Evolutionary conservation across 805 yeast genomes (phyloP).

Genomic region (Saccharomycopsis vini): DNA sequence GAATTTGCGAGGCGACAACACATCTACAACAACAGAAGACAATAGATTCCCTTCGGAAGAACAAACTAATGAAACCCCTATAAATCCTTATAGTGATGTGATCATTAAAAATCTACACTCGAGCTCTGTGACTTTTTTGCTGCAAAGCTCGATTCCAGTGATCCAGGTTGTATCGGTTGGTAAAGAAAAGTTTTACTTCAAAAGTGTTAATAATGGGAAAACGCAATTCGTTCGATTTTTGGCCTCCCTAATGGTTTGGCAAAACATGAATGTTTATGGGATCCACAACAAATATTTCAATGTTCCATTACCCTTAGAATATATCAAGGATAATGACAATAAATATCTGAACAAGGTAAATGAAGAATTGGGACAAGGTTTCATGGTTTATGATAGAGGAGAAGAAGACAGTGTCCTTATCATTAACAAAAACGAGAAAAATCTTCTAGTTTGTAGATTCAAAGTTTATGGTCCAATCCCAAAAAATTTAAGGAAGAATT

Average conservation of each 20-base stretch:
- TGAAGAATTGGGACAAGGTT: conserved; percentile 5
- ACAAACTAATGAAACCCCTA: not conserved
- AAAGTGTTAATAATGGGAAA: conserved; percentile 6
- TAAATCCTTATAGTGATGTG: conserved; percentile 15
- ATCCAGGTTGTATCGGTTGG: conserved; percentile 24
- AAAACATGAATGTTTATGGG: conserved; percentile 42
- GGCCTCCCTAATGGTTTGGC: conserved; percentile 47
- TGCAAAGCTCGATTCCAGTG: conserved; percentile 27
- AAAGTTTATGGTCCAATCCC: conserved; percentile 58
- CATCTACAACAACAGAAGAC: not conserved
- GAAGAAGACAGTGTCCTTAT: conserved; percentile 16
- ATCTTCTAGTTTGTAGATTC: conserved; percentile 52
- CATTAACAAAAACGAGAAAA: conserved; percentile 26
- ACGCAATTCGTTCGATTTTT: conserved; percentile 33
- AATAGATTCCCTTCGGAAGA: not conserved
- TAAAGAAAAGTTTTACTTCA: conserved; percentile 12
- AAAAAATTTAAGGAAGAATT: conserved; percentile 16
- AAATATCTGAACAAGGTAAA: not conserved
- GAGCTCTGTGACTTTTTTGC: conserved; percentile 23
- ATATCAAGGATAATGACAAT: not conserved
- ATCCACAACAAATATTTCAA: conserved; percentile 43
- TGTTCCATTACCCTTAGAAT: conserved; percentile 25
- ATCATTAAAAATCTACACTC: conserved; percentile 25
- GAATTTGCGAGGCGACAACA: conserved; percentile 1
- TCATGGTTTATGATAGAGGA: conserved; percentile 20